Conservation (phyloP, 2,329 filamentous ascomycete genomes). For the Pseudogymnoascus sp. region DNA sequence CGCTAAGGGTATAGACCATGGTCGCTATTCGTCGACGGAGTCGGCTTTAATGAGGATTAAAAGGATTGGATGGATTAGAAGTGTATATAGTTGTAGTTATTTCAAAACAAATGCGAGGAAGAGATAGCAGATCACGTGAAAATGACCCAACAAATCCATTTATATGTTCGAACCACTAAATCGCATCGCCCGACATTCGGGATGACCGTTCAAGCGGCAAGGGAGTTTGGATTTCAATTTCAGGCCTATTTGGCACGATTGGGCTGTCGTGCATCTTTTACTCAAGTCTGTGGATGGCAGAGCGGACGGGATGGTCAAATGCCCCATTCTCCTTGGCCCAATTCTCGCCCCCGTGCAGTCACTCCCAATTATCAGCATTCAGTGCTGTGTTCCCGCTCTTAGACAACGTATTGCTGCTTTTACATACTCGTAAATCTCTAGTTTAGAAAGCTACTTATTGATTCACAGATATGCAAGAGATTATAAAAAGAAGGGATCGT, state of each 20-base stretch:
- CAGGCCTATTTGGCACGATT: background rate
- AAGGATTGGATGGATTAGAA: background rate
- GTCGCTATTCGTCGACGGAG: background rate
- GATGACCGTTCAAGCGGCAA: background rate
- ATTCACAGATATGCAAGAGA: background rate
- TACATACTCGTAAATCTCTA: background rate
- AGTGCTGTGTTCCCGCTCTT: background rate
- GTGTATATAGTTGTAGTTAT: background rate
- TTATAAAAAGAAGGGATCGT: background rate
- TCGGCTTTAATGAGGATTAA: background rate
- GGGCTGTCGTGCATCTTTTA: too few species aligned
- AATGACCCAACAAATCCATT: background rate
- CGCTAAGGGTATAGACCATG: constrained; percentile 62
- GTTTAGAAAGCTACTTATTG: background rate
- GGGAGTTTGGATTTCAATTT: background rate
- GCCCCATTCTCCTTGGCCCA: background rate
- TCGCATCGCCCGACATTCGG: background rate
- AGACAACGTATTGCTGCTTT: background rate
- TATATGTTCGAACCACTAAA: background rate
- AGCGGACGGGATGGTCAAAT: background rate
- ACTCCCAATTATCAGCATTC: background rate
- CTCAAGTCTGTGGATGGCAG: background rate
- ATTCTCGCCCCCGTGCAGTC: background rate
- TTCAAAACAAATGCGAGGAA: background rate
- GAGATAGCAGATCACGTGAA: background rate